Evolutionary conservation across 169 alveolate genomes (phyloP).

Genomic region (Eimeria brunetti): DNA sequence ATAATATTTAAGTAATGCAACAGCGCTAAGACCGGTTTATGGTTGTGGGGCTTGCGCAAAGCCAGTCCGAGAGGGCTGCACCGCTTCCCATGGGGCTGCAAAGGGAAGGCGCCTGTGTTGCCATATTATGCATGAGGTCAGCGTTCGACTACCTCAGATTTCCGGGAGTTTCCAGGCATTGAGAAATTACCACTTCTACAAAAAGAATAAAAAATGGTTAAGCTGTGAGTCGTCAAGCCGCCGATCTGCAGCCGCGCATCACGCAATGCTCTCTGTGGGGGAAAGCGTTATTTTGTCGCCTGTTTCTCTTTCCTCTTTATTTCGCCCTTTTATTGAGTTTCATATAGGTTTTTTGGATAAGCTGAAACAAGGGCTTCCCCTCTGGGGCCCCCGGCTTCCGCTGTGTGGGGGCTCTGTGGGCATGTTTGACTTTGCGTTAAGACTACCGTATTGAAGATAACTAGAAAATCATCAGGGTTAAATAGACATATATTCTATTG

Average conservation of each 20-base stretch:
- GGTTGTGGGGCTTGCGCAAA: slow-evolving; percentile 29
- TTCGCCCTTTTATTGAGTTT: neutral
- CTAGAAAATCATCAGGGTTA: neutral
- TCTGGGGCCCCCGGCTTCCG: neutral
- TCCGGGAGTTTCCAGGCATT: slow-evolving; percentile 28
- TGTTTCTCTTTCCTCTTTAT: neutral
- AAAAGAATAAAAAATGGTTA: slow-evolving; percentile 8
- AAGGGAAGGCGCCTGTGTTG: neutral
- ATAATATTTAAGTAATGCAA: neutral
- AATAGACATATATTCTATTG: neutral
- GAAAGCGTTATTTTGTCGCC: neutral
- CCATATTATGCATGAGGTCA: neutral
- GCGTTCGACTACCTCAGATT: neutral
- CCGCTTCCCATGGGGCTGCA: slow-evolving; percentile 27
- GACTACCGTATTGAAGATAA: neutral
- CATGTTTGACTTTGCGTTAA: neutral
- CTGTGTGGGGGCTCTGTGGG: neutral
- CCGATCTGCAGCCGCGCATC: neutral
- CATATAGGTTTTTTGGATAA: neutral
- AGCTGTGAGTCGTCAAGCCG: slow-evolving; percentile 48
- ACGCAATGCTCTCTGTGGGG: neutral
- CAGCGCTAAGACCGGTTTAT: neutral
- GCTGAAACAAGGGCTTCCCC: neutral
- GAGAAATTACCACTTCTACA: slow-evolving; percentile 10
- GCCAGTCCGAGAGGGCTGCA: slow-evolving; percentile 10